Base-by-base conservation (phyloP, 1,284 basidiomycete genomes). In the Tilletia indica region DNA sequence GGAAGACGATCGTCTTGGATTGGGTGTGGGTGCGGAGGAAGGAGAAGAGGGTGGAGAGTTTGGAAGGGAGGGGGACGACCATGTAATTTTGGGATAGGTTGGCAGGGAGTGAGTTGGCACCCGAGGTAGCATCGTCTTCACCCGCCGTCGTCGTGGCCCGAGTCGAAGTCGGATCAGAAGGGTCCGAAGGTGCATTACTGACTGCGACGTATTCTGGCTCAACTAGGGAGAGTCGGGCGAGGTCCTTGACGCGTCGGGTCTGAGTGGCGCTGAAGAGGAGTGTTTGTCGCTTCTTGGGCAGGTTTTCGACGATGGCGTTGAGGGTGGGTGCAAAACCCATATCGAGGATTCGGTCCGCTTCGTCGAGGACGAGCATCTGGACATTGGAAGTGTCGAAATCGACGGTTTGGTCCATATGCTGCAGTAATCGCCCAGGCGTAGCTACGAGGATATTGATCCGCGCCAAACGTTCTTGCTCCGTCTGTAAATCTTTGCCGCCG, bases 361-460 rank as follows among this genome's bases (percentile, higher is more conserved):
- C 95, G 82, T 99, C 95, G 21, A 99, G 90, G 2, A 98, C 94
- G n/a, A 99, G 89, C 25, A 97, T 84, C 84, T 98, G 94, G 36
- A 99, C 86, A 79, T 94, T 93, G 76, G 92, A 91, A 48, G 90
- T 90, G 74, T 96, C 94, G 79, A 99, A 97, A 0, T 94, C 94
- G 67, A 94, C 89, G 0, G 97, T 98, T 85, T 98, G 94, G 83
- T 99, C 97, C 90, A 99, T 92, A 85, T 99, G 97, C 83, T 99
- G 97, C 69, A 99, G 86, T 39, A 99, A 86, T 70, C 97, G 89
- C 19, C 96, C 97, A 0, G 96, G 96, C 2, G 97, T 98, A 1
- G 96, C 95, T 25, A 99, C 93, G 36, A 99, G 89, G 73, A 99
- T 97, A 83, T 99, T 99, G 94, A 99, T 98, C 67, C 92, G 88